These are phyloP conservation scores for Leucocoprinus leucothites DNA, from an alignment of 768 basidiomycete genomes.

Conservation along the genomic window DNA sequence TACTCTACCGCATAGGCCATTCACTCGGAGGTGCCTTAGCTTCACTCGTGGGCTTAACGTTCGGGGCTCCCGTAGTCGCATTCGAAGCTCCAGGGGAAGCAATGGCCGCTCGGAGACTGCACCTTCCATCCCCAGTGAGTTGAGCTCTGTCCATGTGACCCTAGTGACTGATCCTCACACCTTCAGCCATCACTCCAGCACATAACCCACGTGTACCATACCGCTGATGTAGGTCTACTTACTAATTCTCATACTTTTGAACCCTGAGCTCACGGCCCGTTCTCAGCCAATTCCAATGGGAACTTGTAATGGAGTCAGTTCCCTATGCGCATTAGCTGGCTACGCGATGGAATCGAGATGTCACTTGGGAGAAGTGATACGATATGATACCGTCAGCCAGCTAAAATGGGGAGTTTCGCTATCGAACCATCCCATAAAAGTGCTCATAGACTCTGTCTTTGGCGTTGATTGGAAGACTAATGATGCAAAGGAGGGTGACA, in stretches of 20 bases:
- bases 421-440: slow-evolving; percentile 67
- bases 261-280: background rate
- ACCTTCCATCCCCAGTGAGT: slow-evolving; percentile 82
- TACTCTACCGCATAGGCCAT: slow-evolving; percentile 37
- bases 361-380: slow-evolving; percentile 78
- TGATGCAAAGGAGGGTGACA: slow-evolving; percentile 22
- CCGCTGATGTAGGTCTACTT: slow-evolving; percentile 61
- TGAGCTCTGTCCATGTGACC: background rate
- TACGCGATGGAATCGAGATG: slow-evolving; percentile 89
- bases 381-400: slow-evolving; percentile 84
- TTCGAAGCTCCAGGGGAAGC: slow-evolving; percentile 85
- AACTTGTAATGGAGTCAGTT: slow-evolving; percentile 68
- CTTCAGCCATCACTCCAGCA: slow-evolving; percentile 66
- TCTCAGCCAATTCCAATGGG: slow-evolving; percentile 80
- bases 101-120: slow-evolving; percentile 69
- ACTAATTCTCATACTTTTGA: background rate
- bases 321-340: slow-evolving; percentile 52
- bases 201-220: slow-evolving; percentile 88
- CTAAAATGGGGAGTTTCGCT: slow-evolving; percentile 78
- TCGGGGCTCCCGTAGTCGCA: slow-evolving; percentile 88
- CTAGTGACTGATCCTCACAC: background rate
- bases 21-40: slow-evolving; percentile 87
- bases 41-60: slow-evolving; percentile 81
- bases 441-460: slow-evolving; percentile 52
- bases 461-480: slow-evolving; percentile 13